Base-by-base conservation (phyloP, 495 filamentous ascomycete genomes). In the Neurospora africana region DNA sequence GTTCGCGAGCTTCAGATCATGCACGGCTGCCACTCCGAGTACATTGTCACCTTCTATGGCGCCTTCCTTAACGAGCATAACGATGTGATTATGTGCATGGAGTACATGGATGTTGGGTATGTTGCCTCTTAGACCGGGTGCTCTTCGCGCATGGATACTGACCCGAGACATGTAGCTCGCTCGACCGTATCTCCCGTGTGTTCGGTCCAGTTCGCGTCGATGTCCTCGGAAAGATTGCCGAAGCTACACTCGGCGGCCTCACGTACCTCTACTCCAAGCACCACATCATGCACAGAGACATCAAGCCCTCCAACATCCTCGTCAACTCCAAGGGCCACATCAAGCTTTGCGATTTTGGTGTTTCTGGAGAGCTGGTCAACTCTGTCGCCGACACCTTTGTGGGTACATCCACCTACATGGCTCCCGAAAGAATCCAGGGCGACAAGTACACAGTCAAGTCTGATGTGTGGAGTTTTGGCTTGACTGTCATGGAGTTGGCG, bases 21-120 rank as follows among this genome's bases (percentile, higher is more conserved):
- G 88, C 93, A 97, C 79, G 94, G 97, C 73, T 98, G 95, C 82
- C 95, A 97, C 73, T 97, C 91, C 9, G 92, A 94, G 47, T 93
- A 94, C 79, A 98, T 99, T 76, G 95, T 99, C 33, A 96, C 90
- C 17, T 98, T 98, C 81, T 98, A 98, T 77, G 95, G 95, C 68
- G 95, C 95, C 30, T 98, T 98, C 82, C 87, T 98, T 72, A 97
- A 97, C 76, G 93, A 97, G 75, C 91, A 91, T 65, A 92, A 95
- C 74, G 95, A 98, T 83, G 96, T 99, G 73, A 93, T 98, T 73
- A 91, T 99, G 91, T 99, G 95, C 80, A 99, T 99, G 95, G 95
- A 99, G 80, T 98, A 99, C 78, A 97, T 97, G 94, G 95, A 99
- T 84, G 93, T 93, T 82, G 96, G 96, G 95, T 99, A 87, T 80